Base-by-base conservation (phyloP, 2,329 filamentous ascomycete genomes). In the Nothophaeocryptopus gaeumannii region DNA sequence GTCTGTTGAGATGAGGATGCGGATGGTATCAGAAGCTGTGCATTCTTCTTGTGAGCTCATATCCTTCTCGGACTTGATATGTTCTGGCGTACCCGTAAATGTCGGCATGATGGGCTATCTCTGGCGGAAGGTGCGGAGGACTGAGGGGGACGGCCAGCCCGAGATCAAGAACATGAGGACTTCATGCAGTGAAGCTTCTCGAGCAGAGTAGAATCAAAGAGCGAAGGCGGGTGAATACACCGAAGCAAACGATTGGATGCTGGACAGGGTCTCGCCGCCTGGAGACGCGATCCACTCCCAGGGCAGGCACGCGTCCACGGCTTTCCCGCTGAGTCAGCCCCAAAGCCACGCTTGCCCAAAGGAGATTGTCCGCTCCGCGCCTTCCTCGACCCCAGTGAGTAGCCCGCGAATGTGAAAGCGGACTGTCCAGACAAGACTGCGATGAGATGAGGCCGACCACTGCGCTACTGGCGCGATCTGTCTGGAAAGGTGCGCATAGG, bases 1-100 rank as follows among this genome's bases (percentile, higher is more conserved):
- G 69, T 99, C 93, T 12, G 92, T 97, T 34, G 93, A 86, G 53
- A 99, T 80, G 33, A 99, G 83, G 58, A 99, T 93, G 58, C 89
- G 89, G 65, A 99, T 96, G 0, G 89, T 95, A 73, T 99, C 89
- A 61, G 87, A 71, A 45, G 74, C 79, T 78, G 58, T 39, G 31
- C n/a, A 51, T 39, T 16, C 45, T 33, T 55, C 44, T 41, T 35
- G 33, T 53, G 36, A 53, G 45, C 42, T 30, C 14, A 34, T 30
- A 13, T 26, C 37, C 32, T 31, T 41, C 42, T 51, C 31, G 37
- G 31, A 26, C 36, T 48, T 40, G 36, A 39, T 20, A 34, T 44
- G 32, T 20, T 12, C 34, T 31, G 35, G 20, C 34, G 31, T 48
- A 52, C 50, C 50, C 45, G 26, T 13, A 16, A 32, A 38, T 8